Base-by-base conservation (phyloP, 306 rosid species). In the Hippophae gyantsensis region DNA sequence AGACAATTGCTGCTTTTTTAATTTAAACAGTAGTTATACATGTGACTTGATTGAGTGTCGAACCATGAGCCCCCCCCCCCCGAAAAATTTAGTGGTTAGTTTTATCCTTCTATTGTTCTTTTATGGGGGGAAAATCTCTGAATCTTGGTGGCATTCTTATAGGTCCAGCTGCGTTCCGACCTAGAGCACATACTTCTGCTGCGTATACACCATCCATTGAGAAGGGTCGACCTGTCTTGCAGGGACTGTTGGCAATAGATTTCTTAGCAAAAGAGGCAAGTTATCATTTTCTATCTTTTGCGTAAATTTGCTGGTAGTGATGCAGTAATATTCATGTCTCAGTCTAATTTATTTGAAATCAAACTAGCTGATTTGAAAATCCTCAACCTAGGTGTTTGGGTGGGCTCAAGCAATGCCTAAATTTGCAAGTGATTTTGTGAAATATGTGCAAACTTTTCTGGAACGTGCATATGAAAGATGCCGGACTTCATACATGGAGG, bases 321-420 rank as follows among this genome's bases (percentile, higher is more conserved):
- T 32, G 5, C 38, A 32, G 3, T 32, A 32, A 32, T 32, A 32
- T 32, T 3, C 38, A 32, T 32, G 38, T 4, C 5, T 32, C 38
- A 32, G 38, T 32, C 38, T 32, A 32, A 32, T 32, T 32, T 32
- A 32, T 32, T 32, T 32, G 38, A 32, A 2, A 32, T 32, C 26
- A 52, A 38, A 42, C 38, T 72, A 51, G 58, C 70, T 53, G 67
- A 69, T 54, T 65, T 67, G 48, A 43, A 60, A 18, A 62, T 4
- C 60, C 60, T 58, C 71, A 61, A 48, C 72, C n/a, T 66, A 93
- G 99, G 99, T 93, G 63, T 93, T 88, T 79, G 97, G 97, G 64
- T 93, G 99, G 99, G 99, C 95, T 62, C 94, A 88, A 75, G 97
- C 97, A 66, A 88, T 93, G 99, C 99, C 99, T 64, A 93, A 88